Base-by-base conservation (phyloP, 2,329 filamentous ascomycete genomes). In the Byssothecium circinans region DNA sequence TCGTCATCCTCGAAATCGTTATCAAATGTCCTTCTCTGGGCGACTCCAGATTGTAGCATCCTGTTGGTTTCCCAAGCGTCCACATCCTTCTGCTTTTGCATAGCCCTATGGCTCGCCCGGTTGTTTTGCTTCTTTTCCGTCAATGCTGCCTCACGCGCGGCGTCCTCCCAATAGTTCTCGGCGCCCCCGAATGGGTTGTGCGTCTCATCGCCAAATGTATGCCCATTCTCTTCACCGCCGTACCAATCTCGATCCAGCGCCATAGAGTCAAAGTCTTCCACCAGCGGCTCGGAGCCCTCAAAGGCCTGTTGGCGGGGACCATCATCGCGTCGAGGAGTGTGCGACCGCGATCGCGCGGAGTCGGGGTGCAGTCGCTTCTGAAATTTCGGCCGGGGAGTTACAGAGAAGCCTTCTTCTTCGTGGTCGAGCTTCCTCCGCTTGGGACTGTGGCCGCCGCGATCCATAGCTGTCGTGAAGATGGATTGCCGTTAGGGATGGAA, bases 1-100 rank as follows among this genome's bases (percentile, higher is more conserved):
- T 96, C 88, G 54, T 99, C 94, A 55, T 95, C 87, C 42, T 87
- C 86, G 62, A 96, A 95, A 65, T 94, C 90, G 39, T 83, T 81
- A 19, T 86, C 85, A 67, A 90, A 83, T 61, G 94, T 89, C 57
- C 90, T 79, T 64, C 92, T 80, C 71, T 99, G 95, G 15, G 94
- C 94, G 15, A 99, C 91, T 47, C 92, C 92, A 17, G 91, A 96
- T 1, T 91, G 94, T 51, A 99, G 80, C 94, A 99, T 97, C 49
- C 94, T 88, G 69, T 99, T 99, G 14, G 92, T 94, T 72, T 99
- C 95, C 94, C 94, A 99, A 0, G 91, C 92, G 72, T 99, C 94
- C 35, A 94, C 91, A 66, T 99, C 94, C 67, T 88, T 91, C 69
- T 96, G 89, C 61, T 91, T 89, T 72, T 96, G 90, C 48, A 89